A percentile compares a stretch with the other conserved stretches of the same genome.
Conservation (phyloP, 495 filamentous ascomycete genomes). For the Endocarpon pusillum region DNA sequence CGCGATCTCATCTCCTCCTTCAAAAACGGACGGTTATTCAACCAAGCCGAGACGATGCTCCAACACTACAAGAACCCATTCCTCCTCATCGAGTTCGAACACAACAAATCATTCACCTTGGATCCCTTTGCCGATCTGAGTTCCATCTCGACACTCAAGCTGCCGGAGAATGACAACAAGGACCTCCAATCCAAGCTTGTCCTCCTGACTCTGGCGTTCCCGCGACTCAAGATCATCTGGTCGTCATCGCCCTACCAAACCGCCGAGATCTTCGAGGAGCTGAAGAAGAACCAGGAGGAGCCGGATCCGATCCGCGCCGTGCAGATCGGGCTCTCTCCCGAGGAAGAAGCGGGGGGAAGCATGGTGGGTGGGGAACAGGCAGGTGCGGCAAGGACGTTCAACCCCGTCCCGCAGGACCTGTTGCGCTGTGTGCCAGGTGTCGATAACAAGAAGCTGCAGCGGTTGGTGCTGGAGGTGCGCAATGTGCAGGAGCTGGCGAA, state of each 20-base stretch:
- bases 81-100: slow-evolving; percentile 93
- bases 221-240: slow-evolving; percentile 81
- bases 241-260: slow-evolving; percentile 87
- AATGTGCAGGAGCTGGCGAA: slow-evolving; percentile 77
- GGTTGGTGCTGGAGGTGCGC: slow-evolving; percentile 51
- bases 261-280: slow-evolving; percentile 84
- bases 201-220: slow-evolving; percentile 83
- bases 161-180: slow-evolving; percentile 28
- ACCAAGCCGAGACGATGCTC: slow-evolving; percentile 87
- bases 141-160: slow-evolving; percentile 34
- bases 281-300: slow-evolving; percentile 77
- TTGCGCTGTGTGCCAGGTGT: slow-evolving; percentile 70
- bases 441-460: slow-evolving; percentile 55
- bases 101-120: slow-evolving; percentile 91
- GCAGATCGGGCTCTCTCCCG: slow-evolving; percentile 51
- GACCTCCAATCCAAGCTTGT: slow-evolving; percentile 89
- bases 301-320: slow-evolving; percentile 83
- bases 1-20: slow-evolving; percentile 83
- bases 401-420: slow-evolving; percentile 70
- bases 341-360: slow-evolving; percentile 41
- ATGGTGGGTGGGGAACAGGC: slow-evolving; percentile 32
- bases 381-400: slow-evolving; percentile 45
- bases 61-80: slow-evolving; percentile 80
- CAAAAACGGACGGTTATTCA: slow-evolving; percentile 77
- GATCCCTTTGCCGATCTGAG: slow-evolving; percentile 74